These are phyloP conservation scores for Zygoascus biomembranicola DNA, from an alignment of 805 yeast genomes.

Conservation along the genomic window DNA sequence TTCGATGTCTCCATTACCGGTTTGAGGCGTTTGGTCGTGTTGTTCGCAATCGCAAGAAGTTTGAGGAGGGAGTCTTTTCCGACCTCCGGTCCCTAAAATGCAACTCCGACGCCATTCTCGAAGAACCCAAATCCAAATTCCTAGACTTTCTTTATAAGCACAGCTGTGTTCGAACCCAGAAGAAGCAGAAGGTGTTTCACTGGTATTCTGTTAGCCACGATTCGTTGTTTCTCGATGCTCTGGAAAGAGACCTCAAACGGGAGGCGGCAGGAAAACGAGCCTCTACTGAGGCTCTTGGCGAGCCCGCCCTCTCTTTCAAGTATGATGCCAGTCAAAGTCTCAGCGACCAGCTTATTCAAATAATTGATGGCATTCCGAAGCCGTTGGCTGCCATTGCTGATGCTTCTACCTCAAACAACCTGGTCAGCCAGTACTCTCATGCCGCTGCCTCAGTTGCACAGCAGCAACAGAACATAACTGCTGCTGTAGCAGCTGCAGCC, in stretches of 20 bases:
- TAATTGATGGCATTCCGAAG: conserved; percentile 20
- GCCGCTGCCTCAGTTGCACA: background rate
- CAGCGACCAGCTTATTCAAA: conserved; percentile 29
- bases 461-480: background rate
- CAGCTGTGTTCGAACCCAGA: conserved; percentile 84
- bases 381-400: conserved; percentile 26
- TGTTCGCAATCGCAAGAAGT: conserved; percentile 79
- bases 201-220: conserved; percentile 97
- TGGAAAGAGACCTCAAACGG: conserved; percentile 83
- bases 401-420: conserved; percentile 19
- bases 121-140: conserved; percentile 78
- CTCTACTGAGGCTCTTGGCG: conserved; percentile 63
- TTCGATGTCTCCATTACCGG: conserved; percentile 80
- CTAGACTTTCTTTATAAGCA: conserved; percentile 77
- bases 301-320: conserved; percentile 72
- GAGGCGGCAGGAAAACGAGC: conserved; percentile 52
- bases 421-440: conserved; percentile 1
- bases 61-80: conserved; percentile 93
- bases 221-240: conserved; percentile 81
- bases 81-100: conserved; percentile 76
- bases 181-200: conserved; percentile 92
- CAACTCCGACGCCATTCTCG: conserved; percentile 80
- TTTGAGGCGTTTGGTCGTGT: conserved; percentile 85
- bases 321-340: conserved; percentile 40
- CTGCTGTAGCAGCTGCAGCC: background rate